Conservation (phyloP, 192 early-diverging fungal genomes). For the Backusella westeae region DNA sequence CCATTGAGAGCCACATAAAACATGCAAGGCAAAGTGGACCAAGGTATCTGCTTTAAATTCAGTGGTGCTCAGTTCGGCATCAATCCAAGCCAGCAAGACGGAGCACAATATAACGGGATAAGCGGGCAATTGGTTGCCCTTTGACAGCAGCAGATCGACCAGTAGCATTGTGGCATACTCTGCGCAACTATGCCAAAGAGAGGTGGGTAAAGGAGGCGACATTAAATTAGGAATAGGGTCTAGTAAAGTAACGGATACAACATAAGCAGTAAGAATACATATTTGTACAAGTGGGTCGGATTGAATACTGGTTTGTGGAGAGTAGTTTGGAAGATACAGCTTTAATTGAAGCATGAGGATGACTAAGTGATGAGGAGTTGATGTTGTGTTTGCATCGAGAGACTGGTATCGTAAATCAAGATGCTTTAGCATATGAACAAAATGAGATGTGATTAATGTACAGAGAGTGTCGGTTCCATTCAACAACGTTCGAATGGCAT, state of each 20-base stretch:
- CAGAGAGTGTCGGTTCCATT: neutral
- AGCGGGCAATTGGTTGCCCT: neutral
- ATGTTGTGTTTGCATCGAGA: neutral
- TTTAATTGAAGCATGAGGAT: slow-evolving; percentile 8
- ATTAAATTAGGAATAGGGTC: neutral
- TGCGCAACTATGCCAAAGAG: neutral
- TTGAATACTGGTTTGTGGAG: neutral
- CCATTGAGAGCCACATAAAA: neutral
- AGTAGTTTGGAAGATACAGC: neutral
- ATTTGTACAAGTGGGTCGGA: neutral
- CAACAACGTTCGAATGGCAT: neutral
- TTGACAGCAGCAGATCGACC: neutral
- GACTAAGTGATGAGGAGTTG: neutral
- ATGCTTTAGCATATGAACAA: neutral
- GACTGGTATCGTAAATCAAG: neutral
- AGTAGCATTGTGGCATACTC: neutral
- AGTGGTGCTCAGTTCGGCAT: neutral
- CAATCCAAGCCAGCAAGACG: slow-evolving; percentile 7
- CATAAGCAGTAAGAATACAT: slow-evolving; percentile 7
- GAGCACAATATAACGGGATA: slow-evolving; percentile 9
- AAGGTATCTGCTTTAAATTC: neutral
- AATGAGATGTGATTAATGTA: neutral
- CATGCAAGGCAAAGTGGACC: neutral
- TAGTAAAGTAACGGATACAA: neutral
- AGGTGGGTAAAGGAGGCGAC: neutral